Percentiles rank a stretch among this genome's conserved stretches.
Evolutionary conservation across 2,329 filamentous ascomycete genomes (phyloP).

Genomic region (Fusarium ambrosium): DNA sequence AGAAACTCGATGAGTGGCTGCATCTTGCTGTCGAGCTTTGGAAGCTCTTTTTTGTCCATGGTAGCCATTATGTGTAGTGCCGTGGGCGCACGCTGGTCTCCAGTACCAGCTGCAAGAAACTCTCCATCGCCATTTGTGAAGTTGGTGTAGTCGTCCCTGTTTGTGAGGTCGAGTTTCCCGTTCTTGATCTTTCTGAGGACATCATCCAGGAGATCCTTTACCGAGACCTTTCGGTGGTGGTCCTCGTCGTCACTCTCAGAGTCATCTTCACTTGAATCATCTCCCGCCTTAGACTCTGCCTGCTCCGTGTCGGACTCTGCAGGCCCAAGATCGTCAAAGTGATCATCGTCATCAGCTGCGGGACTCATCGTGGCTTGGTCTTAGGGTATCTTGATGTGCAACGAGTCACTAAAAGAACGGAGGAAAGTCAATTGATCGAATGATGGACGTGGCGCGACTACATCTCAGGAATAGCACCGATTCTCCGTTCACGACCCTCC

Average conservation of each 20-base stretch:
- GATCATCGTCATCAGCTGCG: not conserved
- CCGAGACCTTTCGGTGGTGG: not conserved
- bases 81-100: constrained; percentile 29
- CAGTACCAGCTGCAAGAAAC: constrained; percentile 19
- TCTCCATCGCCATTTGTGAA: constrained; percentile 23
- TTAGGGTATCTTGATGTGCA: not conserved
- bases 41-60: constrained; percentile 31
- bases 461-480: not conserved
- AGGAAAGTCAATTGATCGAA: not conserved
- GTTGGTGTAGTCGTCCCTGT: not conserved
- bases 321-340: not conserved
- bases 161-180: constrained; percentile 6
- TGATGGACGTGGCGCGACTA: not conserved
- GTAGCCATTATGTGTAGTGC: constrained; percentile 35
- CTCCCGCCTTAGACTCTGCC: not conserved
- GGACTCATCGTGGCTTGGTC: not conserved
- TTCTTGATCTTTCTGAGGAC: not conserved
- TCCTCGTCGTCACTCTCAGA: constrained; percentile 35
- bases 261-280: constrained; percentile 28
- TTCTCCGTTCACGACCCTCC: not conserved
- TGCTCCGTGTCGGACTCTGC: not conserved
- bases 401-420: not conserved
- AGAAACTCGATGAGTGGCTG: constrained; percentile 21
- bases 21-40: constrained; percentile 34
- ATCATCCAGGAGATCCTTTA: not conserved